These are phyloP conservation scores for Pseudonitzschia multiseries DNA, from an alignment of 108 stramenopile species.

Conservation along the genomic window DNA sequence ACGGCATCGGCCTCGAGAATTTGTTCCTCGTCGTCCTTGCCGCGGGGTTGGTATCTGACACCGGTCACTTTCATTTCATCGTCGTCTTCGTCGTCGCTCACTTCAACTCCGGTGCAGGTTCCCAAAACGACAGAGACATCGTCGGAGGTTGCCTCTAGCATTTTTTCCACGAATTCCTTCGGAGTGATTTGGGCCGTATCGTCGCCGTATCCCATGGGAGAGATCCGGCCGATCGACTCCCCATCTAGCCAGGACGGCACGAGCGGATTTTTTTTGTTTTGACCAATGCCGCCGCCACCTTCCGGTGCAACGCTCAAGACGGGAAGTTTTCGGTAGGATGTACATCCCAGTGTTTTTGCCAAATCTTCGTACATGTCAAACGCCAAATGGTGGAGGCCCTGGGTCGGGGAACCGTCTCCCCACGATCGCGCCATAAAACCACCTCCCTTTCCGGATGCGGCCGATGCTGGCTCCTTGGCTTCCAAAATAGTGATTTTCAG, in stretches of 20 bases:
- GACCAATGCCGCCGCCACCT: constrained; percentile 32
- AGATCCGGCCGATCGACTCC: constrained; percentile 46
- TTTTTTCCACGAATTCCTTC: constrained; percentile 76
- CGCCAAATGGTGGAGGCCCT: constrained; percentile 44
- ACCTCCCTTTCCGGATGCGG: constrained; percentile 90
- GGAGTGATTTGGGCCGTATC: constrained; percentile 90
- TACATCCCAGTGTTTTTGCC: constrained; percentile 55
- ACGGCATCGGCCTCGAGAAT: constrained; percentile 56
- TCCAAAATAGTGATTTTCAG: constrained; percentile 70
- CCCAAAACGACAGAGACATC: constrained; percentile 62
- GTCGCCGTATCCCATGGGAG: constrained; percentile 70
- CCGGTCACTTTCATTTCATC: constrained; percentile 42
- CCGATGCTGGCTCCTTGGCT: constrained; percentile 63
- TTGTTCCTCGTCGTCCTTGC: constrained; percentile 28
- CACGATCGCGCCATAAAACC: constrained; percentile 86
- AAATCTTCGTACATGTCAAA: constrained; percentile 85
- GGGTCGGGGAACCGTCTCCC: constrained; percentile 49
- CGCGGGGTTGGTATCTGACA: constrained; percentile 56
- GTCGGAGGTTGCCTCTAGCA: constrained; percentile 42
- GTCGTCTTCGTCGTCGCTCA: constrained; percentile 30
- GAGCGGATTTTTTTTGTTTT: constrained; percentile 31
- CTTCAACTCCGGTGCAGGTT: constrained; percentile 53
- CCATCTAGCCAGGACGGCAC: constrained; percentile 81
- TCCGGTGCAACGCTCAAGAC: constrained; percentile 68
- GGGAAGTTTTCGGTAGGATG: constrained; percentile 78